Evolutionary conservation across 2,329 filamentous ascomycete species (phyloP).

Genomic region (Dactylellina cionopaga): DNA sequence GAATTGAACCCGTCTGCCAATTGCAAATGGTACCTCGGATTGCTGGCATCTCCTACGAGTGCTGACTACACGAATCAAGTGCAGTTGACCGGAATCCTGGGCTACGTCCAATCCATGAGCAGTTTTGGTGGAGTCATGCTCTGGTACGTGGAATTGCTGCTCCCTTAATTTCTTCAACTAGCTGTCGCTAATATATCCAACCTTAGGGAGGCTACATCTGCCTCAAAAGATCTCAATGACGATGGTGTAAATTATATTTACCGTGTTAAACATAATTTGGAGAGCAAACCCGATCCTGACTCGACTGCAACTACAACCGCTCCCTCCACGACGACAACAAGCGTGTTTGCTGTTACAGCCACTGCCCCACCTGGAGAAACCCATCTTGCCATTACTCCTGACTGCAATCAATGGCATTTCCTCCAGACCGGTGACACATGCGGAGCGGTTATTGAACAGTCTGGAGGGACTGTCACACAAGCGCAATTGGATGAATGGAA

Average conservation of each 20-base stretch:
- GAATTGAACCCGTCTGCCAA: slow-evolving; percentile 1
- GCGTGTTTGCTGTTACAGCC: slow-evolving; percentile 14
- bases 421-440: slow-evolving; percentile 18
- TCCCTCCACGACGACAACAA: slow-evolving; percentile 9
- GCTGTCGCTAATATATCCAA: not conserved
- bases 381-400: slow-evolving; percentile 7
- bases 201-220: slow-evolving; percentile 38
- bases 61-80: slow-evolving; percentile 30
- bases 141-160: slow-evolving; percentile 17
- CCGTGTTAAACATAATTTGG: slow-evolving; percentile 28
- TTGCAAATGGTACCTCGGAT: slow-evolving; percentile 32
- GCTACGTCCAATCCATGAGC: slow-evolving; percentile 15
- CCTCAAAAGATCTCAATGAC: slow-evolving; percentile 25
- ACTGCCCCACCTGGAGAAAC: slow-evolving; percentile 26
- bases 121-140: slow-evolving; percentile 48
- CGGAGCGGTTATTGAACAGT: slow-evolving; percentile 2
- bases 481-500: slow-evolving; percentile 29
- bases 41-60: slow-evolving; percentile 12
- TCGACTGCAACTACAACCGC: slow-evolving; percentile 15
- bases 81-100: slow-evolving; percentile 10
- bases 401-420: slow-evolving; percentile 35
- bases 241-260: slow-evolving; percentile 26
- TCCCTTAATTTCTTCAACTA: not conserved
- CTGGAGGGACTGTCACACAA: slow-evolving; percentile 15
- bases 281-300: slow-evolving; percentile 12